Conservation (phyloP, 1,139 yeast genomes). For the Entelexis sorbosivorans region DNA sequence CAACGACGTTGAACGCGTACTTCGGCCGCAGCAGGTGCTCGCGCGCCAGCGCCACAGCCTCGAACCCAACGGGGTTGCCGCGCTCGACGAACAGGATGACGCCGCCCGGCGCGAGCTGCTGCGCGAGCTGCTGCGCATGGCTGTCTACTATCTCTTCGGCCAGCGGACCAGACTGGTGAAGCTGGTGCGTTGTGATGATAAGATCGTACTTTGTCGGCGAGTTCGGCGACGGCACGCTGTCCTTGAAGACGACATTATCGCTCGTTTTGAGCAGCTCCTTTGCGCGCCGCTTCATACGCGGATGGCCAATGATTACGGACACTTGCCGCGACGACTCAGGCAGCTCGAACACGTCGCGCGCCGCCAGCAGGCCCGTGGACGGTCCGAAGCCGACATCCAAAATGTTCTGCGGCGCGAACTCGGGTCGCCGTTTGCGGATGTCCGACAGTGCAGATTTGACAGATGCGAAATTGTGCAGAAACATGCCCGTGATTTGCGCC, state of each 20-base stretch:
- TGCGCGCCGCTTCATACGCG: constrained; percentile 70
- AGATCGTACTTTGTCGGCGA: constrained; percentile 48
- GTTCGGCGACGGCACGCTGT: constrained; percentile 20
- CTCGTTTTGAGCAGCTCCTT: constrained; percentile 47
- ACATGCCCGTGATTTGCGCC: constrained; percentile 72
- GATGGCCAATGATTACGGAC: constrained; percentile 61
- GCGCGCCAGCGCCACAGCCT: constrained; percentile 78
- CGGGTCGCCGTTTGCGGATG: constrained; percentile 43
- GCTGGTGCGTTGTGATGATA: constrained; percentile 74
- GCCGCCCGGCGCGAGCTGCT: constrained; percentile 63
- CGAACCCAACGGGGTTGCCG: constrained; percentile 85
- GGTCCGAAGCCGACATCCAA: constrained; percentile 88
- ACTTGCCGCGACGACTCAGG: constrained; percentile 46
- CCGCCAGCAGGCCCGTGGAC: constrained; percentile 80
- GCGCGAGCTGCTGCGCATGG: constrained; percentile 49
- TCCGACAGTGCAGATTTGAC: constrained; percentile 58
- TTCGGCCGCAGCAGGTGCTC: constrained; percentile 83
- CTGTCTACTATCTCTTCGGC: constrained; percentile 69
- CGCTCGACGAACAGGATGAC: constrained; percentile 69
- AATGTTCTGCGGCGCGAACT: constrained; percentile 53
- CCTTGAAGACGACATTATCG: constrained; percentile 35
- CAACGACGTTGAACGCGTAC: constrained; percentile 39
- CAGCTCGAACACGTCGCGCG: constrained; percentile 48
- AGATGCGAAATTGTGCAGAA: constrained; percentile 74
- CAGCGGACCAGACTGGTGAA: constrained; percentile 43